Evolutionary conservation across 2,329 filamentous ascomycete genomes (phyloP).

Genomic region (Apiospora rasikravindrae): DNA sequence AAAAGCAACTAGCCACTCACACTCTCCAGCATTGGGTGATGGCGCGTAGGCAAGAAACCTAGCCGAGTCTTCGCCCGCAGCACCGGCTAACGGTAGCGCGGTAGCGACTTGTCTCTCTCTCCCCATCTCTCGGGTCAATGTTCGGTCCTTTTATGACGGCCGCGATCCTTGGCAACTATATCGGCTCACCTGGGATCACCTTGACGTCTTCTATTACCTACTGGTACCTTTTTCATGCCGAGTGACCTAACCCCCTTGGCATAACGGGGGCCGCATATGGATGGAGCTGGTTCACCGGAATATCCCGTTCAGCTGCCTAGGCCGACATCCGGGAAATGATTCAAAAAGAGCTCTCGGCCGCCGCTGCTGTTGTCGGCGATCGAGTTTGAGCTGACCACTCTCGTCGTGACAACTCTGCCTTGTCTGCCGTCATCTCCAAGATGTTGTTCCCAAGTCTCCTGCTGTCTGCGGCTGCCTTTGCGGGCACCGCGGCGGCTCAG

Average conservation of each 20-base stretch:
- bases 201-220: constrained; percentile 8
- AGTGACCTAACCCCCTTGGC: not conserved
- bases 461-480: not conserved
- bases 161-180: not conserved
- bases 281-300: not conserved
- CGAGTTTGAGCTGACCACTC: not conserved
- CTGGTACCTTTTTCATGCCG: not conserved
- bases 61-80: not conserved
- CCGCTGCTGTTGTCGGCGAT: not conserved
- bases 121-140: constrained; percentile 4
- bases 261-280: not conserved
- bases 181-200: not conserved
- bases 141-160: not conserved
- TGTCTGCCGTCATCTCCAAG: not conserved
- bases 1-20: not conserved
- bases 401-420: not conserved
- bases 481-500: constrained; percentile 15
- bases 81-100: not conserved
- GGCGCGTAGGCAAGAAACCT: not conserved
- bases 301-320: not conserved
- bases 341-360: not conserved
- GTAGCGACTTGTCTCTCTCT: not conserved
- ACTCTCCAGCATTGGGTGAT: not conserved
- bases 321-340: not conserved
- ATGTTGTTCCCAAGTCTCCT: constrained; percentile 13